Evolutionary conservation across 2,329 filamentous ascomycete species (phyloP), one percentile per base, ranked within the genome.

Genomic region (Colletotrichum tamarilloi): DNA sequence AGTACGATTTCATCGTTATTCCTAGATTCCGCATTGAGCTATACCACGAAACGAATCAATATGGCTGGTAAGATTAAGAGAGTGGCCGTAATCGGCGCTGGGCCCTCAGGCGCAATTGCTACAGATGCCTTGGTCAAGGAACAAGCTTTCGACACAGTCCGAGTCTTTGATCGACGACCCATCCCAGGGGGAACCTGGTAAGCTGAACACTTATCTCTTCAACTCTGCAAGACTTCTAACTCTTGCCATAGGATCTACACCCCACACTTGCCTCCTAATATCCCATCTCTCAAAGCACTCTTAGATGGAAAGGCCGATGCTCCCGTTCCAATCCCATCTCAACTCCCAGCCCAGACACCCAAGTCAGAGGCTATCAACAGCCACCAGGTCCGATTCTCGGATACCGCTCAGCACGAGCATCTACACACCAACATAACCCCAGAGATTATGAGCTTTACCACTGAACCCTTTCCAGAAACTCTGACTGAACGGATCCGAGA

Each of bases 401-500:
- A 89, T 70, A 87, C 88, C 0, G 85, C 87, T 1, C 84, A 90
- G 28, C 90, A 92, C 75, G 86, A 88, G 14, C 83, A 87, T n/a
- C 80, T 92, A 26, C 87, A 91, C 74, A 91, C 87, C 38, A 92
- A 91, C 76, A 87, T 91, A 64, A 86, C 86, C 55, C 85, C 85
- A 0, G 79, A 83, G 5, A 85, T 87, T 7, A 91, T 92, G 89
- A 84, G 84, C 9, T 91, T 86, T 75, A 87, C 87, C 0, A 84
- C 88, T 72, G 88, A 91, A 67, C 83, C 84, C 1, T 80, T 82
- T 53, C 85, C 88, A 0, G 77, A 81, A 7, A 80, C 82, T 28
- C 79, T 85, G 19, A 85, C 85, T 1, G 76, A 85, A 38, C 79
- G 81, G 57, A 84, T 83, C 30, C 80, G 88, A 49, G 76, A 80